Percentiles rank a stretch among this genome's conserved stretches.
Conservation (phyloP, 768 basidiomycete genomes). For the Mrakia blollopis region DNA sequence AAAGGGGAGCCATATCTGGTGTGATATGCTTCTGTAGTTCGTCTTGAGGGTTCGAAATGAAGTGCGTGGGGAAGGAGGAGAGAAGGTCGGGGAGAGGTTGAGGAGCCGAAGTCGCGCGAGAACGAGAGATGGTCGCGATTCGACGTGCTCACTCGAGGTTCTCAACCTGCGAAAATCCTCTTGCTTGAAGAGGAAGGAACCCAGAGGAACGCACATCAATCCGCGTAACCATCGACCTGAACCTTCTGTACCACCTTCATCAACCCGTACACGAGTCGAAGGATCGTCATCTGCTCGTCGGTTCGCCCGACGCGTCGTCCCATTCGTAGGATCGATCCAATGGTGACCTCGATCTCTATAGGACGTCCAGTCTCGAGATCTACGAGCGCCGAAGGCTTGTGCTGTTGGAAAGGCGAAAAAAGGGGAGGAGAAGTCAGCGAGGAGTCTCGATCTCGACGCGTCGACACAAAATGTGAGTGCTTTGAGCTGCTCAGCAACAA, state of each 20-base stretch:
- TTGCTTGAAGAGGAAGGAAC: too few species aligned
- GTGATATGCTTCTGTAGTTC: too few species aligned
- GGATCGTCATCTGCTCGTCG: slow-evolving; percentile 21
- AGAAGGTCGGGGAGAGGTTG: too few species aligned
- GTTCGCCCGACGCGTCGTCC: slow-evolving; percentile 16
- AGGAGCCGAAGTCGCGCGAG: too few species aligned
- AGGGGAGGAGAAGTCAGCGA: background rate
- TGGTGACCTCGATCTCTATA: slow-evolving; percentile 30
- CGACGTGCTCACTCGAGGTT: too few species aligned
- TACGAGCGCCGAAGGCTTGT: slow-evolving; percentile 31
- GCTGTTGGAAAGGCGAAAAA: background rate
- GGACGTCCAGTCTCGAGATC: slow-evolving; percentile 29
- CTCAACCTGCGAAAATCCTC: too few species aligned
- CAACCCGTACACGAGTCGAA: slow-evolving; percentile 27
- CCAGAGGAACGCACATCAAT: background rate
- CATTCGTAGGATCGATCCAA: slow-evolving; percentile 26
- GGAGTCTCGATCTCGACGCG: background rate
- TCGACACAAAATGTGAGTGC: too few species aligned
- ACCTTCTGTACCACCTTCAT: slow-evolving; percentile 20
- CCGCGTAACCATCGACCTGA: slow-evolving; percentile 9
- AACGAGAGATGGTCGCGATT: too few species aligned
- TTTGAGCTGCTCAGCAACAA: too few species aligned
- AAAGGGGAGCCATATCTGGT: too few species aligned
- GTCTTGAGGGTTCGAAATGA: too few species aligned
- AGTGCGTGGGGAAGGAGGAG: too few species aligned